phyloP scores from a whole-genome alignment of 1,139 yeast genomes.

The Pichia sp. region DNA sequence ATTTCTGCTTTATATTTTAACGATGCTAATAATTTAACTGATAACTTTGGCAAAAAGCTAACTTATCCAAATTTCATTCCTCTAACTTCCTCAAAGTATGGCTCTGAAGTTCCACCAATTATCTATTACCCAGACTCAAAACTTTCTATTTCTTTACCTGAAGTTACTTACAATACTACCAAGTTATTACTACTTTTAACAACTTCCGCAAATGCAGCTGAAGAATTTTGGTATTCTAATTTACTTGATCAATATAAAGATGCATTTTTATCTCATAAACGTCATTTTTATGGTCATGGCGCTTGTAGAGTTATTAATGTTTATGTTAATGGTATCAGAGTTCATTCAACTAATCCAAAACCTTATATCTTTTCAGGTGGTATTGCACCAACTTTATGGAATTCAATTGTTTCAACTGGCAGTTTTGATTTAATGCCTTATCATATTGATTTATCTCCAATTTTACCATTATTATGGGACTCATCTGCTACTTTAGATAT shows the following conservation, averaged over 20 bases:
- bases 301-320: slow-evolving; percentile 54
- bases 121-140: slow-evolving; percentile 38
- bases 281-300: slow-evolving; percentile 52
- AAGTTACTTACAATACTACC: slow-evolving; percentile 45
- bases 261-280: slow-evolving; percentile 36
- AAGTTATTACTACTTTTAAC: slow-evolving; percentile 53
- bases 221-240: slow-evolving; percentile 80
- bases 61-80: slow-evolving; percentile 36
- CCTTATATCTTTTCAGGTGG: slow-evolving; percentile 76
- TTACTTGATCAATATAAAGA: slow-evolving; percentile 44
- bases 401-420: slow-evolving; percentile 63
- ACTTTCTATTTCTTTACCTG: slow-evolving; percentile 37
- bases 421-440: slow-evolving; percentile 68
- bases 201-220: slow-evolving; percentile 71
- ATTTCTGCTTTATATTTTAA: slow-evolving; percentile 50
- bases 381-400: slow-evolving; percentile 71
- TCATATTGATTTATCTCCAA: slow-evolving; percentile 60
- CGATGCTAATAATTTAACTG: slow-evolving; percentile 16
- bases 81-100: slow-evolving; percentile 27
- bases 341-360: slow-evolving; percentile 48
- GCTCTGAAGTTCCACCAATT: slow-evolving; percentile 37
- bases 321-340: slow-evolving; percentile 43
- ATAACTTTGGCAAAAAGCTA: slow-evolving; percentile 16
- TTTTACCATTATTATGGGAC: slow-evolving; percentile 58
- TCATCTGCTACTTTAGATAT: slow-evolving; percentile 35